phyloP scores from a whole-genome alignment of 805 yeast species.

The Hanseniaspora occidentalis region DNA sequence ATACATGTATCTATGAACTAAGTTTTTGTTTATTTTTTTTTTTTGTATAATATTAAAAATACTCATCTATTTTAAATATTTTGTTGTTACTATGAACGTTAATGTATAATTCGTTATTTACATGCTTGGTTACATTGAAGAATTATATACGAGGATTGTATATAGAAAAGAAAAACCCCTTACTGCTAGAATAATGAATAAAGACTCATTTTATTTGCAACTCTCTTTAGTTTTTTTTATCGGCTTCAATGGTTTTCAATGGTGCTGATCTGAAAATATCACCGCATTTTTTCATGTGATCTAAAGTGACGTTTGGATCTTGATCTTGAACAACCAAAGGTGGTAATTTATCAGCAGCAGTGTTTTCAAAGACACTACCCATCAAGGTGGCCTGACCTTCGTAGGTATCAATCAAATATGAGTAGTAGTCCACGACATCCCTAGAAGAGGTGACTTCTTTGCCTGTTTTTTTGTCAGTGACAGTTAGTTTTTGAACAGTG shows the following conservation, averaged over 20 bases:
- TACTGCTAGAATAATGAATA: too few species aligned
- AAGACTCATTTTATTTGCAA: too few species aligned
- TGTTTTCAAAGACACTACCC: slow-evolving; percentile 55
- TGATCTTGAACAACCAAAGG: slow-evolving; percentile 9
- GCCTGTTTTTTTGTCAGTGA: slow-evolving; percentile 32
- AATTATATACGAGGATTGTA: too few species aligned
- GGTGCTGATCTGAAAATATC: slow-evolving; percentile 20
- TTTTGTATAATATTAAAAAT: neutral
- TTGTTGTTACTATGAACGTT: too few species aligned
- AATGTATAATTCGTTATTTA: too few species aligned
- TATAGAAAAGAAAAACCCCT: too few species aligned
- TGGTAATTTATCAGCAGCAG: slow-evolving; percentile 29
- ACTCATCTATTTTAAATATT: too few species aligned
- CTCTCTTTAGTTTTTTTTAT: too few species aligned
- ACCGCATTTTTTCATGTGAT: slow-evolving; percentile 21
- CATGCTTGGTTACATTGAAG: too few species aligned
- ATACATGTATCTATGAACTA: neutral
- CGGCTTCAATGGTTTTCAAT: neutral
- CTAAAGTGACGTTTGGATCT: slow-evolving; percentile 16
- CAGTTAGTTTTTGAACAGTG: slow-evolving; percentile 46
- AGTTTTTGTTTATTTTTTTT: neutral
- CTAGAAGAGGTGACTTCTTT: slow-evolving; percentile 36
- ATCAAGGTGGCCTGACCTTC: slow-evolving; percentile 45
- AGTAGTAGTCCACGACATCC: slow-evolving; percentile 48
- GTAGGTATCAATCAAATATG: slow-evolving; percentile 49